A percentile compares a stretch with the other conserved stretches of the same genome.
Conservation (phyloP, 768 basidiomycete genomes). For the Atractiella rhizophila region DNA sequence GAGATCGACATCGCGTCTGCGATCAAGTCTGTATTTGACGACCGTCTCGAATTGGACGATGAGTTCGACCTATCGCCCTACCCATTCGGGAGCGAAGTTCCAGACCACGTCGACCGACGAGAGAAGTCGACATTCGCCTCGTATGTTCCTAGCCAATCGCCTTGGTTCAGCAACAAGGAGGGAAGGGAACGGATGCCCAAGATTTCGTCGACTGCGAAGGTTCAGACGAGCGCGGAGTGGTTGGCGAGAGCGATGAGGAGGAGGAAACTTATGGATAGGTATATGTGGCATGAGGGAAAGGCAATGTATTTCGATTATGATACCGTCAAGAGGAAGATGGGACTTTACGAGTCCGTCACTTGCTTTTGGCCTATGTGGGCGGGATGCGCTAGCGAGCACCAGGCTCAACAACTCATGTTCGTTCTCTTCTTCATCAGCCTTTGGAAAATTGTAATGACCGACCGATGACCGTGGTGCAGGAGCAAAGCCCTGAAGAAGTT, state of each 20-base stretch:
- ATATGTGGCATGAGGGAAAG: slow-evolving; percentile 92
- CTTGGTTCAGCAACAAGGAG: background rate
- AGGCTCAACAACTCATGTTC: slow-evolving; percentile 76
- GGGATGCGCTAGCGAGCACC: slow-evolving; percentile 85
- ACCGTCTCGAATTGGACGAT: slow-evolving; percentile 71
- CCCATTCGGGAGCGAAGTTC: slow-evolving; percentile 38
- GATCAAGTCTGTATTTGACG: slow-evolving; percentile 81
- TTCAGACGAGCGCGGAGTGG: slow-evolving; percentile 58
- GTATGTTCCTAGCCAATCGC: slow-evolving; percentile 3
- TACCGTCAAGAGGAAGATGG: slow-evolving; percentile 68
- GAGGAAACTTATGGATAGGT: slow-evolving; percentile 60
- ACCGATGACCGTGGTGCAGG: slow-evolving; percentile 25
- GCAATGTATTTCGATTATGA: slow-evolving; percentile 91
- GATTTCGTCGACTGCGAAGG: slow-evolving; percentile 14
- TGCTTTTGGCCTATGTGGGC: slow-evolving; percentile 93
- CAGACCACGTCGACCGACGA: slow-evolving; percentile 28
- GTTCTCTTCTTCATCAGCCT: slow-evolving; percentile 20
- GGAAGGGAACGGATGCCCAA: slow-evolving; percentile 3
- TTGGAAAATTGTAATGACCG: background rate
- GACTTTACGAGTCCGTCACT: slow-evolving; percentile 88
- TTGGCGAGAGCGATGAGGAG: slow-evolving; percentile 66
- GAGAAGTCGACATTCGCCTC: slow-evolving; percentile 34
- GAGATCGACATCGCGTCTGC: slow-evolving; percentile 96
- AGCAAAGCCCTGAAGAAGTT: slow-evolving; percentile 76
- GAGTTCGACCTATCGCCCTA: slow-evolving; percentile 77